Percentiles rank a stretch among this genome's conserved stretches.
Evolutionary conservation across 1,284 basidiomycete species (phyloP).

Genomic region (Blastosporella zonata): DNA sequence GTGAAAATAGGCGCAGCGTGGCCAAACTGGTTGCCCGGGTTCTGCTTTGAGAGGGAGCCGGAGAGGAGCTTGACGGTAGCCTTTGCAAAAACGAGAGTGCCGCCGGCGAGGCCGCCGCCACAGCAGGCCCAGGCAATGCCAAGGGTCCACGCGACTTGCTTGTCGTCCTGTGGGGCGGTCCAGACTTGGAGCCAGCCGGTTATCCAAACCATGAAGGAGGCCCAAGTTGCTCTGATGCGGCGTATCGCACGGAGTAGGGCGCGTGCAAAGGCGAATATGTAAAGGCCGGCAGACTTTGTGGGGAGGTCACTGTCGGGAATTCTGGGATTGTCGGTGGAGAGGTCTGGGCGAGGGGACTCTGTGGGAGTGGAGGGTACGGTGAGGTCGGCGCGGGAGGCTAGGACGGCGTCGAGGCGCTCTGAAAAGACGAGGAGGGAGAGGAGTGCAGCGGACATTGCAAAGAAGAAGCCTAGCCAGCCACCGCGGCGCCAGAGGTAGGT

Average conservation of each 20-base stretch:
- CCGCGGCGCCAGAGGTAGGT: conserved; percentile 79
- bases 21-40: conserved; percentile 82
- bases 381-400: conserved; percentile 35
- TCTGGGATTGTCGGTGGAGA: conserved; percentile 24
- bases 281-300: conserved; percentile 23
- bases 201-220: conserved; percentile 47
- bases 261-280: conserved; percentile 3
- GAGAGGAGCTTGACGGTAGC: conserved; percentile 78
- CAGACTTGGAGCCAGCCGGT: conserved; percentile 68
- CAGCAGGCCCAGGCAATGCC: conserved; percentile 92
- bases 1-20: conserved; percentile 82
- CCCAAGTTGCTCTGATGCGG: conserved; percentile 39
- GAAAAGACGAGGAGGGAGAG: conserved; percentile 63
- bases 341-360: neutral
- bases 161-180: conserved; percentile 78
- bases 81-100: conserved; percentile 89
- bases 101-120: conserved; percentile 86
- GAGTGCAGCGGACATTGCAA: conserved; percentile 72
- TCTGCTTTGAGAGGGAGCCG: conserved; percentile 70
- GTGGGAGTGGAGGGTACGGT: neutral
- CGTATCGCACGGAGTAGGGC: conserved; percentile 20
- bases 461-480: conserved; percentile 88
- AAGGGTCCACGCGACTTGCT: conserved; percentile 80
- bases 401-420: conserved; percentile 63
- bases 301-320: conserved; percentile 14